Percentiles rank a stretch among this genome's conserved stretches.
These are phyloP conservation scores for Ustilago shanxiensis DNA, from an alignment of 1,284 basidiomycete genomes.

Conservation along the genomic window DNA sequence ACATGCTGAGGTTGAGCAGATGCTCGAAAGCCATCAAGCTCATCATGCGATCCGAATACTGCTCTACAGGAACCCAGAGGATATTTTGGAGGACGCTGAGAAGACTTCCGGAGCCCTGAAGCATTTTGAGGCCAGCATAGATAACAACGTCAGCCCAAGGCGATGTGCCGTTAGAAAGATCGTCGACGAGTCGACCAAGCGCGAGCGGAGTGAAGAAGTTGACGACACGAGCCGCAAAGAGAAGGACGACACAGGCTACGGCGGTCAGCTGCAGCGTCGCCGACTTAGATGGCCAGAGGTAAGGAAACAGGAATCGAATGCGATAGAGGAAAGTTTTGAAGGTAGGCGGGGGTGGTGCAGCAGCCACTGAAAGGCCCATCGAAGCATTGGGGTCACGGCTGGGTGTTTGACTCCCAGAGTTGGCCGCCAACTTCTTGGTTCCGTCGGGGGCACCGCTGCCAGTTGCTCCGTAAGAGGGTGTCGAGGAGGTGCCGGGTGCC, in stretches of 20 bases:
- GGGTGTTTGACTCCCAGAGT: constrained; percentile 33
- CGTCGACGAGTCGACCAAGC: constrained; percentile 78
- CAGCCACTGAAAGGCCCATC: constrained; percentile 62
- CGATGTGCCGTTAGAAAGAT: constrained; percentile 59
- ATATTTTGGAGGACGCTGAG: constrained; percentile 61
- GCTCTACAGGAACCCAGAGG: constrained; percentile 83
- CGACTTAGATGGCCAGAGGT: constrained; percentile 83
- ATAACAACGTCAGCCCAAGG: constrained; percentile 61
- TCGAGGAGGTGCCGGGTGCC: constrained; percentile 15
- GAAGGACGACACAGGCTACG: constrained; percentile 77
- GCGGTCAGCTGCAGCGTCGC: constrained; percentile 79
- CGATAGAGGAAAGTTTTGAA: constrained; percentile 61
- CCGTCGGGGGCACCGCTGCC: constrained; percentile 15
- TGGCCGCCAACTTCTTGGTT: constrained; percentile 23
- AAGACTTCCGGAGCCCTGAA: constrained; percentile 71
- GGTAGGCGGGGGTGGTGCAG: constrained; percentile 61
- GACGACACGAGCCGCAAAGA: constrained; percentile 81
- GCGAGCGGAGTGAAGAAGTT: constrained; percentile 81
- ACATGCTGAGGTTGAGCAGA: constrained; percentile 76
- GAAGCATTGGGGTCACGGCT: constrained; percentile 56
- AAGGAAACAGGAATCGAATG: constrained; percentile 78
- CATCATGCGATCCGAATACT: constrained; percentile 76
- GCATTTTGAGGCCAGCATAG: constrained; percentile 70
- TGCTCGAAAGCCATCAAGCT: constrained; percentile 69
- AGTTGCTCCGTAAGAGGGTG: constrained; percentile 44